Percentiles rank a stretch among this genome's conserved stretches.
phyloP scores from a whole-genome alignment of 176 grass and related monocot genomes.

The Triticum turgidum region DNA sequence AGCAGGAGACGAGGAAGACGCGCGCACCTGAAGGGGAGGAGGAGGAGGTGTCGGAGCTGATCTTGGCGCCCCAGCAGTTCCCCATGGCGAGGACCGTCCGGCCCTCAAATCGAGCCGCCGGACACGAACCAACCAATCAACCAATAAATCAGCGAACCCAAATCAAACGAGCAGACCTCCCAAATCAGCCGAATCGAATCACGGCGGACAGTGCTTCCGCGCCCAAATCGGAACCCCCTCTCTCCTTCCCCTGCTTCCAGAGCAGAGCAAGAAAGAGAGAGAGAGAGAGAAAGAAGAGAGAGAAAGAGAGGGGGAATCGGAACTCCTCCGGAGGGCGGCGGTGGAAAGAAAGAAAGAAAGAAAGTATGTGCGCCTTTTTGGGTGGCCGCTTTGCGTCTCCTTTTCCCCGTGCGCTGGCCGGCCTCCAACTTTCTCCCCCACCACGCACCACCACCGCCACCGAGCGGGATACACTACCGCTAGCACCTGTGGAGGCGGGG shows the following conservation, averaged over 20 bases:
- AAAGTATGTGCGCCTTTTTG: neutral
- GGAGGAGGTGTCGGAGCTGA: slow-evolving; percentile 61
- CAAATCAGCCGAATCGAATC: neutral
- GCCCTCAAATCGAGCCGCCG: neutral
- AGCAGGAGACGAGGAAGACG: neutral
- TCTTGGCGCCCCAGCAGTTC: slow-evolving; percentile 74
- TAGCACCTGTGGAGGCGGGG: neutral
- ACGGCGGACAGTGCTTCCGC: accelerated
- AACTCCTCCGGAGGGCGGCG: too few species aligned
- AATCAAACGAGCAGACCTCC: neutral
- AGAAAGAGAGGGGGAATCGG: too few species aligned
- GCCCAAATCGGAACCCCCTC: too few species aligned
- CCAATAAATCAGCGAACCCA: neutral
- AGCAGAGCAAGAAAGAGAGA: accelerated
- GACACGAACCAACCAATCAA: neutral
- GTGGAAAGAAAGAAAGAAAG: neutral
- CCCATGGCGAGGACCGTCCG: slow-evolving; percentile 34
- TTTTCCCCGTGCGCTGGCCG: slow-evolving; percentile 6
- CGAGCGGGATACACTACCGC: neutral
- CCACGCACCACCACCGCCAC: neutral
- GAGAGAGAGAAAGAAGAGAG: too few species aligned
- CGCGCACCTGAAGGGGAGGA: slow-evolving; percentile 37
- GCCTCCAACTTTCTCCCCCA: neutral
- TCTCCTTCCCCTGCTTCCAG: neutral
- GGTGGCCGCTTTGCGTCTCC: neutral